Conservation (phyloP, 345 rosid species). For the Lepidium sativum region DNA sequence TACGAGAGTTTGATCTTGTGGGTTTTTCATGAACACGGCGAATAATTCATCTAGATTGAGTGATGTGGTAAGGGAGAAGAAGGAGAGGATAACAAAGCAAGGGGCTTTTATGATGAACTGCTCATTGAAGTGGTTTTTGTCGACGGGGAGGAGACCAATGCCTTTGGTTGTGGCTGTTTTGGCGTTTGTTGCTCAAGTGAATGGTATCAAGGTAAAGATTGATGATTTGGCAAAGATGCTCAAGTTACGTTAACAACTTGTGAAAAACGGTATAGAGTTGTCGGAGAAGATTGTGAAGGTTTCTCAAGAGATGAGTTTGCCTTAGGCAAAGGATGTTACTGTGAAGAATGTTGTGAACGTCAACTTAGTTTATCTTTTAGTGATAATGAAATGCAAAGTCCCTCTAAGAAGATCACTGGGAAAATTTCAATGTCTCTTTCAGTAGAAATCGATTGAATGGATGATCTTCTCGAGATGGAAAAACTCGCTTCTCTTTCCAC, state of each 20-base stretch:
- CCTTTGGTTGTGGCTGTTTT: conserved; percentile 70
- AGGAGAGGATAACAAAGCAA: conserved; percentile 48
- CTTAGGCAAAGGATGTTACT: conserved; percentile 74
- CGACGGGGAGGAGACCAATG: conserved; percentile 67
- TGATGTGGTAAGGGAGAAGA: conserved; percentile 31
- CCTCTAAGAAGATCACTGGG: conserved; percentile 31
- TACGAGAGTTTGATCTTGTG: conserved; percentile 53
- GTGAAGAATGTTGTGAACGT: conserved; percentile 60
- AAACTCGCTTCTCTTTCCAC: conserved; percentile 58
- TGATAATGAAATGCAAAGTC: conserved; percentile 42
- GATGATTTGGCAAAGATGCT: conserved; percentile 45
- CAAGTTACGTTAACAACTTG: conserved; percentile 36
- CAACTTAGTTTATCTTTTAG: too few relatives aligned
- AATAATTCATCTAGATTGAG: conserved; percentile 21
- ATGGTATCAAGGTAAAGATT: conserved; percentile 37
- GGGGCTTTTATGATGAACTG: conserved; percentile 71
- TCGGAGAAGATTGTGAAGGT: conserved; percentile 53
- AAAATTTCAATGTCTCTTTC: conserved; percentile 36
- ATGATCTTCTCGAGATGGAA: conserved; percentile 96
- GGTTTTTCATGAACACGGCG: conserved; percentile 35
- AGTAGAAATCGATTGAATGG: conserved; percentile 64
- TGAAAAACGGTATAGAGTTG: conserved; percentile 52
- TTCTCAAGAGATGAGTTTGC: too few relatives aligned
- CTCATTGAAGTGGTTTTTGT: conserved; percentile 62
- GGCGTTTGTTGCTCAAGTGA: too few relatives aligned